phyloP scores from a whole-genome alignment of 2,329 filamentous ascomycete genomes.

The Pseudogymnoascus sp. region DNA sequence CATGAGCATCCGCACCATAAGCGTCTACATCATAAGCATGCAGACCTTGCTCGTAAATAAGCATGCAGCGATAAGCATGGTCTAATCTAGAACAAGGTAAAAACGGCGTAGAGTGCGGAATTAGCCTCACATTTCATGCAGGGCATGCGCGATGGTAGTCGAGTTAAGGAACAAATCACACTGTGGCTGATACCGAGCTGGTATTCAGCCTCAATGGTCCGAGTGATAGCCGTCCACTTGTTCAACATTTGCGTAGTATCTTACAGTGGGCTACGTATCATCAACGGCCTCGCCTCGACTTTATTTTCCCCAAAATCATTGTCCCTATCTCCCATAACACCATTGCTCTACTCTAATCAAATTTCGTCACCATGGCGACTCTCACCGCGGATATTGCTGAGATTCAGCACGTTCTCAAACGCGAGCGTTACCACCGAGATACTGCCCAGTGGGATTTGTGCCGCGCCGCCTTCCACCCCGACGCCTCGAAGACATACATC shows the following conservation, averaged over 20 bases:
- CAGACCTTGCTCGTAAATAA: neutral
- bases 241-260: neutral
- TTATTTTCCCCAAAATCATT: neutral
- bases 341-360: neutral
- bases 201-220: neutral
- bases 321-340: neutral
- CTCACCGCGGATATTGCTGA: neutral
- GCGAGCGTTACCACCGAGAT: neutral
- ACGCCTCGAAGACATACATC: neutral
- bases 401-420: neutral
- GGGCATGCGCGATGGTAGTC: neutral
- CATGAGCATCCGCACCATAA: neutral
- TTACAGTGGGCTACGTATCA: neutral
- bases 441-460: neutral
- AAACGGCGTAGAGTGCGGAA: neutral
- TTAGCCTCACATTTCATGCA: neutral
- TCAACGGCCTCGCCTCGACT: neutral
- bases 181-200: neutral
- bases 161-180: neutral
- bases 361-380: neutral
- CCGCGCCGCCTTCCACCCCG: neutral
- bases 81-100: neutral
- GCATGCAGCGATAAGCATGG: neutral
- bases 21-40: neutral
- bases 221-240: neutral